These are phyloP conservation scores for Mortierella sp. DNA, from an alignment of 371 early-diverging fungal genomes.

Conservation along the genomic window DNA sequence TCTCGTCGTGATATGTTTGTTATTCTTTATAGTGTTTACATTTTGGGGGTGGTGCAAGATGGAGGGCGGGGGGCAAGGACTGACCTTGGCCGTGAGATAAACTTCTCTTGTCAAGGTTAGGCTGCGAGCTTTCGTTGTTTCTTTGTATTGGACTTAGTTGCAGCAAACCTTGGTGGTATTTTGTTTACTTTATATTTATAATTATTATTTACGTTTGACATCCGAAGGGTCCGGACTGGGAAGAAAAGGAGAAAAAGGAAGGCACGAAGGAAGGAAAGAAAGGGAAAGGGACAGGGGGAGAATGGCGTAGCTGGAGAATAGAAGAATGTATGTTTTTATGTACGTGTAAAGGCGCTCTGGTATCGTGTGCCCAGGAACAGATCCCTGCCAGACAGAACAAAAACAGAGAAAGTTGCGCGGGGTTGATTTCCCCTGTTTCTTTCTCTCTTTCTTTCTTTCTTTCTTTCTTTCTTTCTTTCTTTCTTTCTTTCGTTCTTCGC, in stretches of 20 bases:
- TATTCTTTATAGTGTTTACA: not conserved
- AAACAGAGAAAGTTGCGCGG: not conserved
- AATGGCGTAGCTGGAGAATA: not conserved
- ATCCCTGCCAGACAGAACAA: not conserved
- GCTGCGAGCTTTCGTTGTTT: not conserved
- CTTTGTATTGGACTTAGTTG: not conserved
- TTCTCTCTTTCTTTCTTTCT: not conserved
- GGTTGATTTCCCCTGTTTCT: not conserved
- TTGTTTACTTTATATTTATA: not conserved
- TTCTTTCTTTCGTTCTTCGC: not conserved
- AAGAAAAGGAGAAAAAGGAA: not conserved
- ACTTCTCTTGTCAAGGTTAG: not conserved
- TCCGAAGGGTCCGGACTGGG: not conserved
- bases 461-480: not conserved
- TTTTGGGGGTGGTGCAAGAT: not conserved
- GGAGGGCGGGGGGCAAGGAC: not conserved
- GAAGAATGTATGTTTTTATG: not conserved
- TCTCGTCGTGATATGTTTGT: not conserved
- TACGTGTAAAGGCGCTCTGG: not conserved
- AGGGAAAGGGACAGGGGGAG: too few relatives aligned
- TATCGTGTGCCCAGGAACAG: not conserved
- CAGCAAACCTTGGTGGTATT: not conserved
- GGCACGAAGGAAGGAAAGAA: not conserved
- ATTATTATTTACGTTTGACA: constrained; percentile 3
- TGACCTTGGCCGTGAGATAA: not conserved